Base-by-base conservation (phyloP, 306 rosid species). In the cucumber (Cucumis sativus) region DNA sequence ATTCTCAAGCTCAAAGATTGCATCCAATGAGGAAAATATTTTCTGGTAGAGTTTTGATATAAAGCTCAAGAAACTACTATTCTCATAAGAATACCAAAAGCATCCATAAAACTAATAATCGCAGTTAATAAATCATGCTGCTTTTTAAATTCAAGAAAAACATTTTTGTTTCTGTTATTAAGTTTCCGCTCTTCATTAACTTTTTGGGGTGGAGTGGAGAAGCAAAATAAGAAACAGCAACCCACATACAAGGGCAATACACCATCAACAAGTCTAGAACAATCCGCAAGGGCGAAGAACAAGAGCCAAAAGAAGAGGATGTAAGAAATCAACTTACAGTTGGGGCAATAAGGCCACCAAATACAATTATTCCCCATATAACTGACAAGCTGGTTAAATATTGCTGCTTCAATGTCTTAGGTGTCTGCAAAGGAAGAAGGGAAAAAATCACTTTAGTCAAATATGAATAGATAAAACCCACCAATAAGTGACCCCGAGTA, bases 301-400 rank as follows among this genome's bases (percentile, higher is more conserved):
- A 43, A 23, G n/a, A 21, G 67, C 37, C 55, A 76, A 23, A 6
- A 61, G 17, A 67, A 10, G 58, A 54, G 61, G 61, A 12, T 1
- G 60, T 0, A 67, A 15, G 4, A n/a, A 14, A 81, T 25, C 69
- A 77, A 80, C 88, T 89, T 90, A 95, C 98, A 62, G 91, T 88
- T 3, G 98, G 98, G 69, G 97, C 97, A 80, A 95, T 86, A 68
- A 95, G 84, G 77, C 97, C 97, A 37, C 98, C 98, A 74, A 95
- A 95, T 52, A 89, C 82, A 81, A 95, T 90, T 84, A 90, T 84
- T 37, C 88, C 95, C 56, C 92, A 86, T 74, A 90, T 87, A 82
- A 95, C 61, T 20, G 95, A 85, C 15, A 79, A 40, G 70, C 98
- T 88, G 40, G 96, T 92, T 49, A 88, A 78, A 81, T 92, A 90